Conservation (phyloP, 2,329 filamentous ascomycete genomes). For the Trichoderma afroharzianum region DNA sequence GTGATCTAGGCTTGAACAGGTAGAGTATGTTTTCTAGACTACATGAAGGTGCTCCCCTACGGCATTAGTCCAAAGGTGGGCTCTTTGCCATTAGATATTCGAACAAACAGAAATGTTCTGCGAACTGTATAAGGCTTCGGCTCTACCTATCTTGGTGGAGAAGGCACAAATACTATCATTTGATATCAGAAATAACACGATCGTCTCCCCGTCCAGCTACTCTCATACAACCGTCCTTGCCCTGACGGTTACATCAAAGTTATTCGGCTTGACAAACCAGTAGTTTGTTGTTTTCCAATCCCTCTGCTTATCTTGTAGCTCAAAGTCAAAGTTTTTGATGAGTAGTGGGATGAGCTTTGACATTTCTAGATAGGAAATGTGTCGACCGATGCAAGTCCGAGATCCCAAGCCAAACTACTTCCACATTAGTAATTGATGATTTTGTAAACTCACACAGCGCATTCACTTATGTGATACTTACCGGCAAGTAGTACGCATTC, state of each 20-base stretch:
- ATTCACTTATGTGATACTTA: slow-evolving; percentile 18
- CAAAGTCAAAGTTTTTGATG: slow-evolving; percentile 33
- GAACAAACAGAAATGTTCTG: not conserved
- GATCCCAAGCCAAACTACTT: slow-evolving; percentile 38
- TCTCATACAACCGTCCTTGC: not conserved
- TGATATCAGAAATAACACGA: no score
- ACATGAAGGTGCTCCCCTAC: not conserved
- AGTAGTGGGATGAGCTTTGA: slow-evolving; percentile 40
- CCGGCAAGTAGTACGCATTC: slow-evolving; percentile 30
- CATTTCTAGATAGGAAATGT: slow-evolving; percentile 43
- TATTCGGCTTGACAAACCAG: slow-evolving; percentile 42
- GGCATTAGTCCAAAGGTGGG: not conserved
- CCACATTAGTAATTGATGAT: not conserved
- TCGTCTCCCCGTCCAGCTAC: no score
- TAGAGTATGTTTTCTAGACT: not conserved
- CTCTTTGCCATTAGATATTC: not conserved
- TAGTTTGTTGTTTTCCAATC: slow-evolving; percentile 36
- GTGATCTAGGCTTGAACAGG: not conserved
- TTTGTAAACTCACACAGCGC: not conserved
- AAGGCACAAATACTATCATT: not conserved
- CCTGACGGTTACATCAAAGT: slow-evolving; percentile 34
- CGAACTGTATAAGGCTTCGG: not conserved
- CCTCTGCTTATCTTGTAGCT: slow-evolving; percentile 20
- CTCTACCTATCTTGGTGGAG: no score
- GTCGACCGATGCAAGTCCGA: slow-evolving; percentile 41